Percentiles rank a stretch among this genome's conserved stretches.
Conservation (phyloP, 345 rosid genomes). For the Syzygium aqueum region DNA sequence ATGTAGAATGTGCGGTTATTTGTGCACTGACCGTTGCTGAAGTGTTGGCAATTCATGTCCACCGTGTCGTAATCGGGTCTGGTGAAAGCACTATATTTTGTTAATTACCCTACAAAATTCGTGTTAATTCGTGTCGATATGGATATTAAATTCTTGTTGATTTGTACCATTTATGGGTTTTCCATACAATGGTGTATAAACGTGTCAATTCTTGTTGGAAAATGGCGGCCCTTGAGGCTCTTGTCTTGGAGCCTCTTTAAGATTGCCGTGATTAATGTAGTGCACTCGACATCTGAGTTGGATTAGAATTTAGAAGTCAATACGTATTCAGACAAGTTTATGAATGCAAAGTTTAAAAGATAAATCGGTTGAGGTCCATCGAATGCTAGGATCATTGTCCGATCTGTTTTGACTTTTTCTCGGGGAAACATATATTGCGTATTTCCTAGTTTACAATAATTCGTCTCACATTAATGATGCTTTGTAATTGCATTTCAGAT, state of each 20-base stretch:
- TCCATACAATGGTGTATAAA: background rate
- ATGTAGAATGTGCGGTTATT: background rate
- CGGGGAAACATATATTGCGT: background rate
- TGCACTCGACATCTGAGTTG: background rate
- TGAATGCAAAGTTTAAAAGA: background rate
- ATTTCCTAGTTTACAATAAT: background rate
- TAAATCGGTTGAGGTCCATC: background rate
- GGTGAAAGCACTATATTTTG: background rate
- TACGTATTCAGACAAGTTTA: background rate
- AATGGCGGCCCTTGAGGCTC: background rate
- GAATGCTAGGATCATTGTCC: background rate
- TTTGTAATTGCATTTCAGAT: constrained; percentile 13
- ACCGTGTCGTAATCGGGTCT: background rate
- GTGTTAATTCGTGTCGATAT: background rate
- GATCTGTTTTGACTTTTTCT: background rate
- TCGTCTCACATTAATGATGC: background rate
- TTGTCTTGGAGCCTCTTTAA: background rate
- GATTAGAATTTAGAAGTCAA: background rate
- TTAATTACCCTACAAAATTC: background rate
- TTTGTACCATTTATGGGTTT: background rate
- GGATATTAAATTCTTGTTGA: background rate
- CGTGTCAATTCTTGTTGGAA: background rate
- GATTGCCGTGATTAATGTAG: background rate
- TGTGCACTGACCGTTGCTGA: background rate
- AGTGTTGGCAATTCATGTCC: background rate